Evolutionary conservation across 169 alveolate species (phyloP).

Genomic region (Plasmodium adleri): DNA sequence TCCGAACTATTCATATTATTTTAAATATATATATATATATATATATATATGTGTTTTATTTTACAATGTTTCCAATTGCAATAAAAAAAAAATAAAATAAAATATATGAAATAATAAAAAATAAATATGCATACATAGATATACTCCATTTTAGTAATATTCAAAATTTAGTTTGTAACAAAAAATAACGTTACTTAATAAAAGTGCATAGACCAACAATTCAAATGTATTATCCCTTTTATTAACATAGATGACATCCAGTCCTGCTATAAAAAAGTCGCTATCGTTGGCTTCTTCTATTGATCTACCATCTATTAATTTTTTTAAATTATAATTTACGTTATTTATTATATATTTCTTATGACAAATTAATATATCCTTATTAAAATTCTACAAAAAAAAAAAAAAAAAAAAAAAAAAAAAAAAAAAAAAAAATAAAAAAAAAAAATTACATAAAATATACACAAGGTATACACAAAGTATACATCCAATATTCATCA

Average conservation of each 20-base stretch:
- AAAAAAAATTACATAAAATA: not conserved
- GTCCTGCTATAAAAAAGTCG: conserved; percentile 61
- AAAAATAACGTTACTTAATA: conserved; percentile 35
- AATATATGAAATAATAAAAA: not conserved
- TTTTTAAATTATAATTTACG: conserved; percentile 57
- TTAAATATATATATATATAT: too few species aligned
- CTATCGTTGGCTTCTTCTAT: conserved; percentile 10
- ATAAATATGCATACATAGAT: not conserved
- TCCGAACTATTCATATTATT: too few species aligned
- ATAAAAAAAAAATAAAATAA: not conserved
- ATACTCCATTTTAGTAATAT: conserved; percentile 19
- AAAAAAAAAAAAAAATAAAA: not conserved
- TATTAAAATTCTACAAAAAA: conserved; percentile 32
- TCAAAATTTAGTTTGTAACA: conserved; percentile 65
- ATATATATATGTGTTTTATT: too few species aligned
- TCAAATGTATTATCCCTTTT: conserved; percentile 28
- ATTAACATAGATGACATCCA: conserved; percentile 54
- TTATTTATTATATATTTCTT: conserved; percentile 39
- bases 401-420: not conserved
- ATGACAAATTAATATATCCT: conserved; percentile 7
- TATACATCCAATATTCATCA: not conserved
- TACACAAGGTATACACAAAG: not conserved
- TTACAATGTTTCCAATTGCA: too few species aligned
- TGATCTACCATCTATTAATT: conserved; percentile 1
- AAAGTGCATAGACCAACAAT: conserved; percentile 48